Evolutionary conservation across 1,139 yeast genomes (phyloP).

Genomic region (Geotrichum reessii): DNA sequence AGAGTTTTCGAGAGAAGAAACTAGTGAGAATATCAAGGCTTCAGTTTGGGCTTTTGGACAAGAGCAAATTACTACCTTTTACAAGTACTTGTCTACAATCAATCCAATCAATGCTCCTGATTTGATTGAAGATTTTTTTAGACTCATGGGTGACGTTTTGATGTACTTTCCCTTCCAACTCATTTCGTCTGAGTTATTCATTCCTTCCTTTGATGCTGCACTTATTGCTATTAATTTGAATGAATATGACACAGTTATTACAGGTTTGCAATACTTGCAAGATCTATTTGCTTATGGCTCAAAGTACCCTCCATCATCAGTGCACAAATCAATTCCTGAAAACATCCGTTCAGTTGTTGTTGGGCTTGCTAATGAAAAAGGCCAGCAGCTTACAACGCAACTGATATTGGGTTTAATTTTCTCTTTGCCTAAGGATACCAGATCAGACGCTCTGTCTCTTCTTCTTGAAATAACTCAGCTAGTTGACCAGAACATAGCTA

Average conservation of each 20-base stretch:
- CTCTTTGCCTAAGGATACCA: conserved; percentile 65
- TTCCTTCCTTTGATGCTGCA: conserved; percentile 56
- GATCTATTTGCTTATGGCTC: conserved; percentile 84
- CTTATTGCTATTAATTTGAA: conserved; percentile 52
- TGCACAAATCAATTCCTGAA: conserved; percentile 50
- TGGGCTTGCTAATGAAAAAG: conserved; percentile 45
- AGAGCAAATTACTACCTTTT: conserved; percentile 44
- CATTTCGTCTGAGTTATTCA: conserved; percentile 51
- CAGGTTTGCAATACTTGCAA: conserved; percentile 68
- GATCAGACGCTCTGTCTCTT: conserved; percentile 71
- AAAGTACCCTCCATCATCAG: conserved; percentile 71
- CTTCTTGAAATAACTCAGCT: conserved; percentile 61
- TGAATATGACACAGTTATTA: conserved; percentile 64
- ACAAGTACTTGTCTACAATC: conserved; percentile 33
- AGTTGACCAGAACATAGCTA: conserved; percentile 41
- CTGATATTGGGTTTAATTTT: conserved; percentile 64
- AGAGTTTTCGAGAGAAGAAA: conserved; percentile 58
- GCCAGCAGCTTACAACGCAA: conserved; percentile 50
- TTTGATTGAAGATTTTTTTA: conserved; percentile 79
- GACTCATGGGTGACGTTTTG: conserved; percentile 73
- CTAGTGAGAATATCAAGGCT: conserved; percentile 37
- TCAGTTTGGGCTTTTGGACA: conserved; percentile 50
- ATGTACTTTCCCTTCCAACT: conserved; percentile 72
- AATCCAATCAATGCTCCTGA: conserved; percentile 53
- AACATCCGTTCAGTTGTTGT: conserved; percentile 49